Conservation (phyloP, 2,329 filamentous ascomycete genomes). For the Aureobasidium musti region DNA sequence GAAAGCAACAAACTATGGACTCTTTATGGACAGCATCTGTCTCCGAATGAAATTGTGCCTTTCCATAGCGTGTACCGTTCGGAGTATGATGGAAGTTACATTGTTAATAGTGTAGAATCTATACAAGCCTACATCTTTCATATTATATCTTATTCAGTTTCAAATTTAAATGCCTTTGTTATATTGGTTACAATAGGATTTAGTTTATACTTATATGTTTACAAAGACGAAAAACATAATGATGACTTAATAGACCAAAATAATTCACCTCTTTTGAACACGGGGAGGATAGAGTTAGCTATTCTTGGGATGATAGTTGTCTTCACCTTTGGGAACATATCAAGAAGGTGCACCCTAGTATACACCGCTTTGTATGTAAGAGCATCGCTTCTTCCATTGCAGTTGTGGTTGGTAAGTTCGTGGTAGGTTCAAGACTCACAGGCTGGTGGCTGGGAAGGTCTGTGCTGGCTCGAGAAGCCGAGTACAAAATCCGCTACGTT, state of each 20-base stretch:
- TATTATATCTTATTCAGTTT: conserved; percentile 39
- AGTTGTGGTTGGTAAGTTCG: neutral
- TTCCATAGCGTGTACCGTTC: no score
- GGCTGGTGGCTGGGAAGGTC: conserved; percentile 19
- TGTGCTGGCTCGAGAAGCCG: neutral
- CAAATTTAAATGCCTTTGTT: conserved; percentile 39
- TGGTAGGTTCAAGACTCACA: neutral
- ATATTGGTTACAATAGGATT: conserved; percentile 38
- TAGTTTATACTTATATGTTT: conserved; percentile 37
- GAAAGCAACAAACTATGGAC: no score
- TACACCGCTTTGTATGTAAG: neutral
- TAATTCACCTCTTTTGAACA: conserved; percentile 38
- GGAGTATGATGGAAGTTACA: no score
- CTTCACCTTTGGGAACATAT: no score
- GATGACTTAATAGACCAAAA: conserved; percentile 36
- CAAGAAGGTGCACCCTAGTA: neutral
- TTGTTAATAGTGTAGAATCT: conserved; percentile 39
- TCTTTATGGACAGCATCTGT: no score
- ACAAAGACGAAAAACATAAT: conserved; percentile 35
- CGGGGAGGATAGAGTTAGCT: no score
- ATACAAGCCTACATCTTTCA: conserved; percentile 40
- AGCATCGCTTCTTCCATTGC: neutral
- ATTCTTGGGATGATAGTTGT: no score
- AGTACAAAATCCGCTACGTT: neutral
- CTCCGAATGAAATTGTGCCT: no score